These are phyloP conservation scores for Psidium friedrichsthalianum DNA, from an alignment of 345 rosid genomes.

Conservation along the genomic window DNA sequence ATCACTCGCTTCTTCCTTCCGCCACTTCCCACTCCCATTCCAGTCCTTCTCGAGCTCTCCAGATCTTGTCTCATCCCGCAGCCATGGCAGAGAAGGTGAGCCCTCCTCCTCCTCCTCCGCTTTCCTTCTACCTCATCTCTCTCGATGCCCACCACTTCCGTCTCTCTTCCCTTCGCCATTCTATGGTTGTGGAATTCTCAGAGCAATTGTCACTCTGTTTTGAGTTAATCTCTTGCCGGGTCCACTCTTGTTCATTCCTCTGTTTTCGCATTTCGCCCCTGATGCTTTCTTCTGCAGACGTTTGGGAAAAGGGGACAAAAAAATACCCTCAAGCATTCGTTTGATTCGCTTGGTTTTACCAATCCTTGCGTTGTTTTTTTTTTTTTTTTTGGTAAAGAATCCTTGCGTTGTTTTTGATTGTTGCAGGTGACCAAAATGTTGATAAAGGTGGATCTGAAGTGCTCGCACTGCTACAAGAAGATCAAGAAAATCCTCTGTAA, in stretches of 20 bases:
- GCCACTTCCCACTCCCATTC: not conserved
- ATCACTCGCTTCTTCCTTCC: not conserved
- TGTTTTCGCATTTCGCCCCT: not conserved
- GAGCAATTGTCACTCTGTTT: not conserved
- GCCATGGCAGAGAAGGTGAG: constrained; percentile 24
- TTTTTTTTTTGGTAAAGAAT: too few relatives aligned
- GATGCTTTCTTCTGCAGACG: not conserved
- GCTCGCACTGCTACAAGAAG: constrained; percentile 21
- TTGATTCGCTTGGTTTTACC: not conserved
- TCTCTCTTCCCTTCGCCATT: not conserved
- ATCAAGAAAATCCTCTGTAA: constrained; percentile 24
- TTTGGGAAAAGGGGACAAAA: not conserved
- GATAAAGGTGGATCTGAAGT: constrained; percentile 23
- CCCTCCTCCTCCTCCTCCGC: not conserved
- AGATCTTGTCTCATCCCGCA: not conserved
- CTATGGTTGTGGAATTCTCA: too few relatives aligned
- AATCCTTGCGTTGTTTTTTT: not conserved
- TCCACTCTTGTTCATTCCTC: not conserved
- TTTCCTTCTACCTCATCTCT: not conserved
- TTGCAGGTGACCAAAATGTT: constrained; percentile 18
- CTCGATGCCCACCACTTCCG: not conserved
- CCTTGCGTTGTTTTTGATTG: not conserved
- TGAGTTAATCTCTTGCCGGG: not conserved
- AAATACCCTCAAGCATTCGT: not conserved
- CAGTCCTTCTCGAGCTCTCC: not conserved